Conservation (phyloP, 176 grass and related monocot species). For the Musa acuminata region DNA sequence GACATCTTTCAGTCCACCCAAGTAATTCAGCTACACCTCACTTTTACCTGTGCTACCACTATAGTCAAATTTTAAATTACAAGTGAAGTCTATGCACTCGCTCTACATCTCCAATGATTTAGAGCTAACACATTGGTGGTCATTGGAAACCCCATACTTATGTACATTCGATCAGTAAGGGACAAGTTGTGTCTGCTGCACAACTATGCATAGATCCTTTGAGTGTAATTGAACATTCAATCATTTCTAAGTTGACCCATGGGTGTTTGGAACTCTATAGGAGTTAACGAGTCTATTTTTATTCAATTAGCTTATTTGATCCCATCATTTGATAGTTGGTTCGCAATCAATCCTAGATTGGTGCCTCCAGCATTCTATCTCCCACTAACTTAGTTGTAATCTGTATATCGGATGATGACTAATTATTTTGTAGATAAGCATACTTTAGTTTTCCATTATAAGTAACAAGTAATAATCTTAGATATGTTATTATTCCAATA, state of each 20-base stretch:
- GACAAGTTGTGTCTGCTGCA: not conserved
- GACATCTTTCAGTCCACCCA: constrained; percentile 2
- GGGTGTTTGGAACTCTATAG: not conserved
- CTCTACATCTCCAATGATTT: constrained; percentile 59
- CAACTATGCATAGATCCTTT: not conserved
- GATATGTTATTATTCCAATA: too few species aligned
- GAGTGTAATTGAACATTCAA: not conserved
- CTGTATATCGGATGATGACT: too few species aligned
- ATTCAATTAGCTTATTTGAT: not conserved
- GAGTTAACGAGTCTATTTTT: not conserved
- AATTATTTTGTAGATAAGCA: too few species aligned
- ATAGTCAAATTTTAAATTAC: constrained; percentile 22
- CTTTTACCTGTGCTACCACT: constrained; percentile 22
- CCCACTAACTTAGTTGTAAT: not conserved
- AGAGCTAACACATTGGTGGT: constrained; percentile 7
- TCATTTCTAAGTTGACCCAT: not conserved
- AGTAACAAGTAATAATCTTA: too few species aligned
- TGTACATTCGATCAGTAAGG: not conserved
- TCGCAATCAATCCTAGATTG: not conserved
- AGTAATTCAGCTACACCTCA: constrained; percentile 24
- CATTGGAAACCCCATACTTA: constrained; percentile 17
- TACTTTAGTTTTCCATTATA: too few species aligned
- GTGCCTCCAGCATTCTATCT: not conserved
- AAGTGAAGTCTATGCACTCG: constrained; percentile 42
- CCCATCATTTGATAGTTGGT: not conserved